A percentile compares a stretch with the other conserved stretches of the same genome.
These are phyloP conservation scores for Punctularia strigosozonata DNA, from an alignment of 768 basidiomycete species.

Conservation along the genomic window DNA sequence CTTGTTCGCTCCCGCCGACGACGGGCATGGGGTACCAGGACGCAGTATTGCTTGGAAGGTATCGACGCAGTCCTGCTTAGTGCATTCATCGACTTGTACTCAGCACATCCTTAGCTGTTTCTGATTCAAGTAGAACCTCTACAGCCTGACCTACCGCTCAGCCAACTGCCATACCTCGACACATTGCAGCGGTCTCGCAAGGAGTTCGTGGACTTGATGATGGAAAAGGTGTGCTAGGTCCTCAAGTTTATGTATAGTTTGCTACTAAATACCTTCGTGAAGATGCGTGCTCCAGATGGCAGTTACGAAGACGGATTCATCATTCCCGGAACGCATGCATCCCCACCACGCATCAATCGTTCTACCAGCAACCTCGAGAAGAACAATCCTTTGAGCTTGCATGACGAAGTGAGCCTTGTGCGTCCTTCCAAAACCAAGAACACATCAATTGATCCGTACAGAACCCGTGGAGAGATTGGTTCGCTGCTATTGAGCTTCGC, in stretches of 20 bases:
- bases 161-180: slow-evolving; percentile 15
- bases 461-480: slow-evolving; percentile 97
- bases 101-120: slow-evolving; percentile 41
- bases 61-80: slow-evolving; percentile 4
- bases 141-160: slow-evolving; percentile 30
- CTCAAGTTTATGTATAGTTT: too few species aligned
- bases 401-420: slow-evolving; percentile 45
- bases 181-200: slow-evolving; percentile 37
- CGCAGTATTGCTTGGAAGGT: slow-evolving; percentile 86
- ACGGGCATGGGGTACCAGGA: slow-evolving; percentile 43
- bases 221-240: too few species aligned
- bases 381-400: slow-evolving; percentile 75
- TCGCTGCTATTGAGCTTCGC: slow-evolving; percentile 76
- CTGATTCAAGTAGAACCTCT: slow-evolving; percentile 57
- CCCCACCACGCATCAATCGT: slow-evolving; percentile 15
- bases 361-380: slow-evolving; percentile 38
- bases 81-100: slow-evolving; percentile 6
- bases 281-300: slow-evolving; percentile 79
- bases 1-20: slow-evolving; percentile 33
- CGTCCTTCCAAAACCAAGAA: slow-evolving; percentile 3
- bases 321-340: slow-evolving; percentile 35
- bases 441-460: slow-evolving; percentile 16
- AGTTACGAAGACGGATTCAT: slow-evolving; percentile 61
- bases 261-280: too few species aligned
- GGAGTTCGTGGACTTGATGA: slow-evolving; percentile 43